Evolutionary conservation across 2,329 filamentous ascomycete genomes (phyloP), one percentile per base, ranked within the genome.

Genomic region (Penicillium sp.): DNA sequence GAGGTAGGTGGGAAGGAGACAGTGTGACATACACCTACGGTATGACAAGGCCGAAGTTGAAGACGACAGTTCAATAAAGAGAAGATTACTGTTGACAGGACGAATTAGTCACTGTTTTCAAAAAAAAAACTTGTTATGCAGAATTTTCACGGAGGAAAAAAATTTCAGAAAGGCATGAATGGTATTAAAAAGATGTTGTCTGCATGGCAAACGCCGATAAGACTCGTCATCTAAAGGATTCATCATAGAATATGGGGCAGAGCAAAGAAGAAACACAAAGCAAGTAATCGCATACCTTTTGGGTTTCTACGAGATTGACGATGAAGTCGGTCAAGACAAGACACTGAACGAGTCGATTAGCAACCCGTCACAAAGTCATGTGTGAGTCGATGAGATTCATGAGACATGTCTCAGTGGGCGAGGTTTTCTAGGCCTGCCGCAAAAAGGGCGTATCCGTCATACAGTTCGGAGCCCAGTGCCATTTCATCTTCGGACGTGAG

Each of bases 401-500:
- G 66, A 60, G 53, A 45, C 29, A 50, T 55, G 61, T 72, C 80
- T 96, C 92, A 96, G 92, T 93, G 90, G 92, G 90, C 91, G 87
- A 96, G 92, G 93, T 96, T 96, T 96, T 96, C 91, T 96, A 96
- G 91, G 92, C 92, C 91, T 96, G 91, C 90, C 91, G 79, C 91
- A 90, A 90, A 84, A 79, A 72, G 57, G 90, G 91, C 91, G 86
- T 89, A 85, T 87, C 92, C 90, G 82, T 92, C 91, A 91, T 87
- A 77, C 74, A 75, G 73, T 74, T 96, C 91, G 89, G 92, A 93
- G 92, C 92, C 92, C 92, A 96, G 92, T 96, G 92, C 92, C 90
- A 83, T 63, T 74, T 74, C 73, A 75, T 76, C 74, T 71, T 74
- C 60, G 72, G 70, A 70, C 59, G 49, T 35, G 54, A 48, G 35